These are phyloP conservation scores for Hymenoscyphus albidus DNA, from an alignment of 2,329 filamentous ascomycete species.

Conservation along the genomic window DNA sequence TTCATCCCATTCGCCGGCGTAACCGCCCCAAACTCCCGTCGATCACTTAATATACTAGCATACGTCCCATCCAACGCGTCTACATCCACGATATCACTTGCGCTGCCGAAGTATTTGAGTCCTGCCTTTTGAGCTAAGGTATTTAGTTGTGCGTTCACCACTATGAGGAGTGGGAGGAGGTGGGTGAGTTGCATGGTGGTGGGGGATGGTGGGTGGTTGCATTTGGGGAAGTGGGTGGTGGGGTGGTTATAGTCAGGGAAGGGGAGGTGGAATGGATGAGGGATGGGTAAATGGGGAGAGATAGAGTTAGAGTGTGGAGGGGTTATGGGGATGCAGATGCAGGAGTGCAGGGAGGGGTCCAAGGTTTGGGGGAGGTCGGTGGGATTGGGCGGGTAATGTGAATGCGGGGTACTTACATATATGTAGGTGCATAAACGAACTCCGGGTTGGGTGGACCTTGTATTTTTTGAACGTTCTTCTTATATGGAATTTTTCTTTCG, in stretches of 20 bases:
- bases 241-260: not conserved
- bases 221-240: not conserved
- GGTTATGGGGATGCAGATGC: too few species aligned
- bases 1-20: constrained; percentile 62
- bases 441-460: too few species aligned
- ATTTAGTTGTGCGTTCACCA: constrained; percentile 42
- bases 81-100: constrained; percentile 51
- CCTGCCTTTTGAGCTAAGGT: constrained; percentile 53
- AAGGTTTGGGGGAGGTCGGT: too few species aligned
- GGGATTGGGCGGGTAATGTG: too few species aligned
- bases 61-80: constrained; percentile 50
- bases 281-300: not conserved
- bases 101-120: constrained; percentile 52
- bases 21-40: constrained; percentile 58
- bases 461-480: too few species aligned
- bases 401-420: too few species aligned
- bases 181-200: too few species aligned
- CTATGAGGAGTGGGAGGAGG: not conserved
- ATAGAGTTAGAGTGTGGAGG: too few species aligned
- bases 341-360: too few species aligned
- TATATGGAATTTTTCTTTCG: too few species aligned
- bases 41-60: constrained; percentile 50
- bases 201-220: not conserved
- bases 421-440: too few species aligned
- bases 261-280: not conserved